phyloP scores from a whole-genome alignment of 2,329 filamentous ascomycete genomes.

The Ophiostoma pallidulum region DNA sequence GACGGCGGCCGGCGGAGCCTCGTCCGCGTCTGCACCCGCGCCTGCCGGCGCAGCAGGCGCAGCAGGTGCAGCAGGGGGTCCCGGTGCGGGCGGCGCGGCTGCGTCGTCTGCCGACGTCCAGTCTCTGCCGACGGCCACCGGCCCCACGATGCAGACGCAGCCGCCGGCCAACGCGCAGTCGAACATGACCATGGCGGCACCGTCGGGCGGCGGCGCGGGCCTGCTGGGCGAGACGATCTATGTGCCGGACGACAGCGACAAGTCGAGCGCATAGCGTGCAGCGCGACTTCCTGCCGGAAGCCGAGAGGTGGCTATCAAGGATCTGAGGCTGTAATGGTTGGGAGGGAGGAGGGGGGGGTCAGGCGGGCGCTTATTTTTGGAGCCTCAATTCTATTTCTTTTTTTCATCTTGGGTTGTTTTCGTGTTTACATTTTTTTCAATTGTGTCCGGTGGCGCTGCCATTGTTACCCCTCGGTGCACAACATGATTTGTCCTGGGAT shows the following conservation, averaged over 20 bases:
- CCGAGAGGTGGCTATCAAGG: not conserved
- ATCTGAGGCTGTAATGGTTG: not conserved
- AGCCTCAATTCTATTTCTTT: not conserved
- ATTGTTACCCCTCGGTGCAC: no score
- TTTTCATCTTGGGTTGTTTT: not conserved
- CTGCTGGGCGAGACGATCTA: conserved; percentile 64
- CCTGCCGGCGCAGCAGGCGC: not conserved
- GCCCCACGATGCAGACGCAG: conserved; percentile 48
- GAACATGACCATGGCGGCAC: conserved; percentile 39
- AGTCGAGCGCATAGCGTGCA: conserved; percentile 8
- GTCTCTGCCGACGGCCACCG: conserved; percentile 32
- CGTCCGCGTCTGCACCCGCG: not conserved
- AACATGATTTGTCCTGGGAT: no score
- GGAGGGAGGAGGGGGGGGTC: not conserved
- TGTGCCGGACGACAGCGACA: conserved; percentile 49
- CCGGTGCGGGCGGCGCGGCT: not conserved
- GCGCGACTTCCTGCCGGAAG: not conserved
- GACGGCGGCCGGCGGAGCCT: conserved; percentile 12
- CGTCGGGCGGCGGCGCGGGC: conserved; percentile 27
- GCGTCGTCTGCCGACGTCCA: conserved; percentile 20
- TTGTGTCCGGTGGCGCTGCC: no score
- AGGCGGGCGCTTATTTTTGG: not conserved
- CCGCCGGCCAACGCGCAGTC: conserved; percentile 46
- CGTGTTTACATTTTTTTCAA: not conserved
- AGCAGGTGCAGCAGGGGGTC: not conserved